Evolutionary conservation across 2,329 filamentous ascomycete genomes (phyloP), one percentile per base, ranked within the genome.

Genomic region (Metarhizium humberi): DNA sequence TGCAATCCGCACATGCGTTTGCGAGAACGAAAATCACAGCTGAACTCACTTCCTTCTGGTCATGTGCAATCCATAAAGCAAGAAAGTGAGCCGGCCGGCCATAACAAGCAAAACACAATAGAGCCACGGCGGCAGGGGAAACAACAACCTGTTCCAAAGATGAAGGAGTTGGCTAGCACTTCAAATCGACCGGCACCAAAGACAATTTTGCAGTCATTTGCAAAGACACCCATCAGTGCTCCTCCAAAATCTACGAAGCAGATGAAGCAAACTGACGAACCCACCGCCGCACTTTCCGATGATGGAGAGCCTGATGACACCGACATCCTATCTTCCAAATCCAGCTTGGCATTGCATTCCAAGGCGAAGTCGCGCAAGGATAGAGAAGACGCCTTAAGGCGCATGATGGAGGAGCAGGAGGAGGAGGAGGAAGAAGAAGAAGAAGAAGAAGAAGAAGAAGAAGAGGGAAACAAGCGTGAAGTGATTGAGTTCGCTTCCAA

Each of bases 131-230:
- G 65, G 1, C 66, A 65, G 7, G 61, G 64, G 34, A 65, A 63
- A 1, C 62, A 65, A 30, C 50, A 52, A 42, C 34, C 30, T 40
- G 18, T 34, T 16, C 7, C 48, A 45, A 38, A 25, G 16, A 51
- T 47, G 16, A 25, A 32, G 14, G 25, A 34, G 5, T 4, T 11
- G 30, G 32, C 20, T 20, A 43, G 70, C 20, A 59, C 73, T 5
- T 42, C 62, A 3, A 90, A 88, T 64, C 81, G 80, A 55, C 79
- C 81, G 53, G 76, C 74, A 16, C 81, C 85, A 13, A 74, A 72
- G 3, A 80, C 81, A 57, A 82, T 95, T 30, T 90, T 94, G 77
- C 85, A 86, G 57, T 87, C 89, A 0, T 95, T 95, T 67, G 87
- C 88, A 14, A 89, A 87, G 63, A 74, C 77, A 5, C 69, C 68